Conservation (phyloP, 2,329 filamentous ascomycete species). For the Diplodia corticola region DNA sequence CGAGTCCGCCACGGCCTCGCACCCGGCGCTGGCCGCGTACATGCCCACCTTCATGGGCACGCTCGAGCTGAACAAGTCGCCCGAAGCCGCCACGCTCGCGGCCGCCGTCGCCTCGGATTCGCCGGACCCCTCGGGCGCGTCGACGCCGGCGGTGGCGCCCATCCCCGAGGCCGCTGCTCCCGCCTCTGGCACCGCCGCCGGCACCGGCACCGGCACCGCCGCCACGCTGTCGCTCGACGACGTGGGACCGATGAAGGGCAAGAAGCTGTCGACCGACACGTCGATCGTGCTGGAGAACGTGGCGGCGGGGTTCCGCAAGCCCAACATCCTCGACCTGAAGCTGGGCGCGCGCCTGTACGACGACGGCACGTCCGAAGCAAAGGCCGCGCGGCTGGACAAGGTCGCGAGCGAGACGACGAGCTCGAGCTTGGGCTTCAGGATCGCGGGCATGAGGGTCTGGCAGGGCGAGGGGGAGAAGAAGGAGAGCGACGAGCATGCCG, state of each 20-base stretch:
- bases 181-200: neutral
- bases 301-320: slow-evolving; percentile 74
- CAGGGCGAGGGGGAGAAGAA: slow-evolving; percentile 28
- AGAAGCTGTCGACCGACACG: slow-evolving; percentile 71
- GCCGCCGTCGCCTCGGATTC: slow-evolving; percentile 31
- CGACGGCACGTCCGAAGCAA: slow-evolving; percentile 62
- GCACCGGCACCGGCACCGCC: slow-evolving; percentile 27
- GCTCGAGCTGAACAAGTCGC: slow-evolving; percentile 63
- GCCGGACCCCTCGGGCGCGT: neutral
- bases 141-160: slow-evolving; percentile 2
- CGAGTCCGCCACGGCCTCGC: slow-evolving; percentile 64
- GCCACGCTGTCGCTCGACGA: slow-evolving; percentile 27
- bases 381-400: slow-evolving; percentile 60
- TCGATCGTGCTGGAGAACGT: slow-evolving; percentile 86
- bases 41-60: slow-evolving; percentile 87
- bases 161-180: slow-evolving; percentile 3
- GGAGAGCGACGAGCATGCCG: slow-evolving; percentile 31
- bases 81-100: slow-evolving; percentile 25
- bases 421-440: slow-evolving; percentile 61
- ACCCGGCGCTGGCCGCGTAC: slow-evolving; percentile 73
- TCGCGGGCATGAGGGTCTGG: slow-evolving; percentile 66
- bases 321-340: slow-evolving; percentile 93
- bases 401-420: slow-evolving; percentile 62
- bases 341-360: slow-evolving; percentile 85
- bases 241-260: slow-evolving; percentile 51